Conservation (phyloP, 2,329 filamentous ascomycete species). For the Chaetomiaceae sp. region DNA sequence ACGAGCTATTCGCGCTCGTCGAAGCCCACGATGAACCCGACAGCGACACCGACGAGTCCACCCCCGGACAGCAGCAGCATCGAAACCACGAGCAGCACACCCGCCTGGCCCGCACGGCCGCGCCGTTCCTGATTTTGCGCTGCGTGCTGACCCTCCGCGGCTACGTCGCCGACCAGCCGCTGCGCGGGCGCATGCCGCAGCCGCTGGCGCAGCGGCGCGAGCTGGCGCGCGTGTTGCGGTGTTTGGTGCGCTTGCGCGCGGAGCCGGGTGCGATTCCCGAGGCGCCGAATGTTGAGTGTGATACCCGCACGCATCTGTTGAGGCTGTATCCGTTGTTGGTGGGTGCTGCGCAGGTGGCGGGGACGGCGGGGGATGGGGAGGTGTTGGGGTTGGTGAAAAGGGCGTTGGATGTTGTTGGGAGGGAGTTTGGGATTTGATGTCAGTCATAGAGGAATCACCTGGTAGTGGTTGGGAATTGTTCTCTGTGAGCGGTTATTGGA, state of each 20-base stretch:
- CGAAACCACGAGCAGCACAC: constrained; percentile 42
- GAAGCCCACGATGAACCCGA: constrained; percentile 39
- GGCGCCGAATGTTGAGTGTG: constrained; percentile 45
- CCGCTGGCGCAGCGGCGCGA: constrained; percentile 76
- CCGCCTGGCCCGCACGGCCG: constrained; percentile 66
- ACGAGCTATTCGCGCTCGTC: constrained; percentile 69
- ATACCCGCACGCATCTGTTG: constrained; percentile 67
- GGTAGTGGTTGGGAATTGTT: background rate
- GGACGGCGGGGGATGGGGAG: constrained; percentile 52
- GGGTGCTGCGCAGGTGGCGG: constrained; percentile 54
- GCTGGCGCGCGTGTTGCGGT: constrained; percentile 62
- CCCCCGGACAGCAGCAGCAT: constrained; percentile 27
- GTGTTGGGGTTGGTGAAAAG: constrained; percentile 52
- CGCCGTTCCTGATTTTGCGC: constrained; percentile 76
- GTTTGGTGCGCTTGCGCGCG: constrained; percentile 61
- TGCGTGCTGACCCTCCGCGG: constrained; percentile 73
- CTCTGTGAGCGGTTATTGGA: too few species aligned
- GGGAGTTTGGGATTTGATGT: constrained; percentile 40
- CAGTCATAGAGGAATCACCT: too few species aligned
- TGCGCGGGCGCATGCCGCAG: constrained; percentile 83
- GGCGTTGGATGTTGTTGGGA: constrained; percentile 57
- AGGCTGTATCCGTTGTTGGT: constrained; percentile 74
- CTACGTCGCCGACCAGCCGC: constrained; percentile 85
- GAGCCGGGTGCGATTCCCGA: constrained; percentile 64
- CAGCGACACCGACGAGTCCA: constrained; percentile 29